Evolutionary conservation across 495 filamentous ascomycete species (phyloP), one percentile per base, ranked within the genome.

Genomic region (Articulospora tetracladia): DNA sequence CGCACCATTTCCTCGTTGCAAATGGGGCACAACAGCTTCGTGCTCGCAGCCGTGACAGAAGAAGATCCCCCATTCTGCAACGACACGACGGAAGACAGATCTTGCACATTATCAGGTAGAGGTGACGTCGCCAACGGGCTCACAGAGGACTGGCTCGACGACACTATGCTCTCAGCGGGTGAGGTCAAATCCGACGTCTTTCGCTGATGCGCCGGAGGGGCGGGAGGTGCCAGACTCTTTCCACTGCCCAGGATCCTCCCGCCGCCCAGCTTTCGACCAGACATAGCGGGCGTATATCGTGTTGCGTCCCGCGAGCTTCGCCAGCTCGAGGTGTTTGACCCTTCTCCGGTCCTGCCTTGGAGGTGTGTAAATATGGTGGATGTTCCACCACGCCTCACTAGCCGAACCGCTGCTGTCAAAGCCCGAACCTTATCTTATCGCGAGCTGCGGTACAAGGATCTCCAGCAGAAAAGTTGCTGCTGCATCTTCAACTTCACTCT

Each of bases 1-100:
- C 57, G 61, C 52, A 73, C 91, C 94, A 98, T 98, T 73, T 97
- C 92, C 73, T 98, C 94, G 66, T 87, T 89, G 73, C 94, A 98
- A 60, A 98, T 98, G 46, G 94, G 94, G 71, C 94, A 98, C 25
- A 90, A 83, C 48, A 98, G 82, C 75, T 83, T 80, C 62, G 72
- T 71, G 58, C 68, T 70, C 12, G 69, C 52, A n/a, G 73, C 64
- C 26, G 66, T 65, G 39, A 70, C 69, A 49, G 70, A 72, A 53
- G 77, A 76, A 0, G 77, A 69, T 0, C 76, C 74, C 46, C 75
- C 78, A 30, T 67, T 71, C 46, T 67, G 63, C 46, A 68, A 60
- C 12, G 67, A 68, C 13, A 69, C 69, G 26, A 60, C 67, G n/a
- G 70, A 70, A 20, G 58, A 61, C 46, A 72, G 52, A 52, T 72